Evolutionary conservation across 1,284 basidiomycete species (phyloP).

Genomic region (Afroboletus lepidellus): DNA sequence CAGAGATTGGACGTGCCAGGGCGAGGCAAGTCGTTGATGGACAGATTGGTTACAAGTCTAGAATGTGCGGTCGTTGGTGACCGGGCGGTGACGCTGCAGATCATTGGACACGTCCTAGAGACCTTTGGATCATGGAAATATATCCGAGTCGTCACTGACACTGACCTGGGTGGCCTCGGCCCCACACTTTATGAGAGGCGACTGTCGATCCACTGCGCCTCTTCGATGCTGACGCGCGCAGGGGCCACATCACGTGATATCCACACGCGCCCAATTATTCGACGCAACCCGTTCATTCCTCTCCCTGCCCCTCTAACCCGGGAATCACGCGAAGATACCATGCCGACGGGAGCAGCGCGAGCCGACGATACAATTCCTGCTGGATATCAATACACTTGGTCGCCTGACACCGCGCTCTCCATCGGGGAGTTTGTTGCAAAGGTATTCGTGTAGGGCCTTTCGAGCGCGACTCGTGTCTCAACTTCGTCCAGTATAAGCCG

Average conservation of each 20-base stretch:
- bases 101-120: background rate
- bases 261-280: background rate
- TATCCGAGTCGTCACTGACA: no score
- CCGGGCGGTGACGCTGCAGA: background rate
- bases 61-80: background rate
- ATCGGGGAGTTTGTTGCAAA: slow-evolving; percentile 28
- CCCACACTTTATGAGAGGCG: no score
- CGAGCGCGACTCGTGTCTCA: slow-evolving; percentile 4
- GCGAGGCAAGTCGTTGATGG: no score
- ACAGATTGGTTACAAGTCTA: no score
- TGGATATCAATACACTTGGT: slow-evolving; percentile 28
- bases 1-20: background rate
- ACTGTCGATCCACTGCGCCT: background rate
- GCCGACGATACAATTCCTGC: slow-evolving; percentile 17
- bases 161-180: no score
- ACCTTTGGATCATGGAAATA: background rate
- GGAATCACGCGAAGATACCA: background rate
- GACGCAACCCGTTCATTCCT: background rate
- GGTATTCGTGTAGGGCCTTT: slow-evolving; percentile 6
- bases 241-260: slow-evolving; percentile 8
- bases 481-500: slow-evolving; percentile 53
- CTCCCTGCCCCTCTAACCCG: background rate
- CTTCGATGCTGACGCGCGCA: no score
- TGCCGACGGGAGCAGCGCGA: slow-evolving; percentile 10
- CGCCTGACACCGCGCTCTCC: slow-evolving; percentile 14